A percentile compares a stretch with the other conserved stretches of the same genome.
phyloP scores from a whole-genome alignment of 2,329 filamentous ascomycete genomes.

The Hawksworthiomyces lignivorus region DNA sequence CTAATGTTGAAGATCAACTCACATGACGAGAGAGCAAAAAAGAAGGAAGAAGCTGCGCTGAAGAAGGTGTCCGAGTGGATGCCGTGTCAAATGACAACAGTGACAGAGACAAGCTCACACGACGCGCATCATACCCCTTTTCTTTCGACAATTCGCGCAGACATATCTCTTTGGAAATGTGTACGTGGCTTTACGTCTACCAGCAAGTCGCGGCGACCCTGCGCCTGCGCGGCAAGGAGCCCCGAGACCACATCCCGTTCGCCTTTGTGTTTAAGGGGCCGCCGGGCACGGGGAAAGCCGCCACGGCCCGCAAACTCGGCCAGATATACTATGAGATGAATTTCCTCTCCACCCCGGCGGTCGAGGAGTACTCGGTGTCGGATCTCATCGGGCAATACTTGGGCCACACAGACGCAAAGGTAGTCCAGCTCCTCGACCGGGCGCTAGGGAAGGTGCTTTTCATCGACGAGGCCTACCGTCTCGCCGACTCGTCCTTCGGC shows the following conservation, averaged over 20 bases:
- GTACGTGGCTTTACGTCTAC: conserved; percentile 32
- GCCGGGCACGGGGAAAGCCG: conserved; percentile 58
- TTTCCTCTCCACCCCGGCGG: conserved; percentile 48
- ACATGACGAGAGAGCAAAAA: too few species aligned
- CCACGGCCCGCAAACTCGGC: conserved; percentile 64
- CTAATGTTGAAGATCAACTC: too few species aligned
- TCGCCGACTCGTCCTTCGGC: conserved; percentile 36
- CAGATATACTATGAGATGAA: conserved; percentile 69
- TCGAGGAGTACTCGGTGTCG: conserved; percentile 54
- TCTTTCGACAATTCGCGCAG: too few species aligned
- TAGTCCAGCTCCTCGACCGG: conserved; percentile 49
- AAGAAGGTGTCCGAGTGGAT: too few species aligned
- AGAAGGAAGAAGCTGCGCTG: too few species aligned
- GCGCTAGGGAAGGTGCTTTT: conserved; percentile 60
- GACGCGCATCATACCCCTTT: too few species aligned
- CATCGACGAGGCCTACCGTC: conserved; percentile 64
- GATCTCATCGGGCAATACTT: conserved; percentile 62
- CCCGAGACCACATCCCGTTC: conserved; percentile 52
- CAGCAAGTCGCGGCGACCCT: conserved; percentile 44
- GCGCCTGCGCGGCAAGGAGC: conserved; percentile 43
- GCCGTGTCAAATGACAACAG: too few species aligned
- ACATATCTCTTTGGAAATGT: too few species aligned
- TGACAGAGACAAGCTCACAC: too few species aligned
- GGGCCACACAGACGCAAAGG: conserved; percentile 63
- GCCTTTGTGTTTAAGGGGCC: conserved; percentile 62